Evolutionary conservation across 306 rosid species (phyloP).

Genomic region (Casuarina equisetifolia): DNA sequence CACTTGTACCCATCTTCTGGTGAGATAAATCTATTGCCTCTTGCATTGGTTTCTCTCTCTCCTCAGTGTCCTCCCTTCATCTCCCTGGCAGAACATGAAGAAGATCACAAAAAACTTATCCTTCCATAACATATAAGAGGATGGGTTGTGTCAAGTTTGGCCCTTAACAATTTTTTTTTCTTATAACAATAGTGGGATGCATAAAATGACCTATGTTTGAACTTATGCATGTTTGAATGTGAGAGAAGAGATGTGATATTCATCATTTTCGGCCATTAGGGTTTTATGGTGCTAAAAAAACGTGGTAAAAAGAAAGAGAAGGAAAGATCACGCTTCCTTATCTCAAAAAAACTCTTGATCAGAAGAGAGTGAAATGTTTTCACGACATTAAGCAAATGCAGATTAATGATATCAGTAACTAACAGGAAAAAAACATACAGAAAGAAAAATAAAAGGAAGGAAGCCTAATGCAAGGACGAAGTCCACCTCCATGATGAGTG

Average conservation of each 20-base stretch:
- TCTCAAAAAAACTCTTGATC: too few relatives aligned
- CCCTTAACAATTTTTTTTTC: too few relatives aligned
- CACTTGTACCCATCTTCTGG: constrained; percentile 13
- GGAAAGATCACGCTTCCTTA: too few relatives aligned
- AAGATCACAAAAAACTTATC: not conserved
- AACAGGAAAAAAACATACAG: too few relatives aligned
- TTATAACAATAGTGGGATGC: not conserved
- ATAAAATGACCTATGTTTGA: not conserved
- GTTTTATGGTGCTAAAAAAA: not conserved
- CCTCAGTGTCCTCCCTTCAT: not conserved
- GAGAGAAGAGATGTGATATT: too few relatives aligned
- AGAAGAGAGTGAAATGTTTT: not conserved
- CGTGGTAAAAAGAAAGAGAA: too few relatives aligned
- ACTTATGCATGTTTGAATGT: too few relatives aligned
- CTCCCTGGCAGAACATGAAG: not conserved
- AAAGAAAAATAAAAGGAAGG: not conserved
- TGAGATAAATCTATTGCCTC: not conserved
- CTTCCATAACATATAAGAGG: too few relatives aligned
- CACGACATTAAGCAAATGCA: too few relatives aligned
- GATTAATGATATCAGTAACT: too few relatives aligned
- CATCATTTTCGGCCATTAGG: too few relatives aligned
- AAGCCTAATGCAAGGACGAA: not conserved
- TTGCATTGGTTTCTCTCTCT: not conserved
- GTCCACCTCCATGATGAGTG: not conserved
- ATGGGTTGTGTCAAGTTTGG: too few relatives aligned